These are phyloP conservation scores for Suhomyces yuchorum DNA, from an alignment of 1,139 yeast species.

Conservation along the genomic window DNA sequence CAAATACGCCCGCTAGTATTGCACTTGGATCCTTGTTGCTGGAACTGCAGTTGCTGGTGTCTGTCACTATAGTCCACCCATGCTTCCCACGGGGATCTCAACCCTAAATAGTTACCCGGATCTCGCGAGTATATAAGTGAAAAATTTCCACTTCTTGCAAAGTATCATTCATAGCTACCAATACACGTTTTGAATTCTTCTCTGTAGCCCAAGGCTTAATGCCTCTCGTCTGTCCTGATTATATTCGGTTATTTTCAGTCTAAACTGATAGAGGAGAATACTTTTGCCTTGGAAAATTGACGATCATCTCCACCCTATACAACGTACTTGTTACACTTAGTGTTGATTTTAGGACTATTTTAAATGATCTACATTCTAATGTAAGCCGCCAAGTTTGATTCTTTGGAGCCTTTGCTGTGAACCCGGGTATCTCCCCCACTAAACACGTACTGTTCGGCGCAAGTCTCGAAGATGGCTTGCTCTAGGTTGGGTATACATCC, in stretches of 20 bases:
- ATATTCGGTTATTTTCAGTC: constrained; percentile 56
- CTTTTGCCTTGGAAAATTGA: constrained; percentile 49
- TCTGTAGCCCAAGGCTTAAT: constrained; percentile 39
- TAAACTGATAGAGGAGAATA: constrained; percentile 52
- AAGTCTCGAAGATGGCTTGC: constrained; percentile 8
- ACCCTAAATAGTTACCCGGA: constrained; percentile 10
- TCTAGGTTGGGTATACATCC: constrained; percentile 1
- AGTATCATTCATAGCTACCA: constrained; percentile 4
- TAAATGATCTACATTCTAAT: constrained; percentile 38
- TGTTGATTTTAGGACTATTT: constrained; percentile 44
- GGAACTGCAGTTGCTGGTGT: no score
- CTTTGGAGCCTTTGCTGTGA: neutral
- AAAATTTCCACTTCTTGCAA: neutral
- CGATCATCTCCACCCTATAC: constrained; percentile 55
- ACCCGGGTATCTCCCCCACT: constrained; percentile 3
- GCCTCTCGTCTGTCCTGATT: constrained; percentile 56
- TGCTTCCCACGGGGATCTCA: neutral
- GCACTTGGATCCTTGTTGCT: no score
- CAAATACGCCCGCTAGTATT: no score
- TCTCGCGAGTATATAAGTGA: constrained; percentile 1
- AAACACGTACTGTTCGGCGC: constrained; percentile 8
- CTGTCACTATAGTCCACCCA: no score
- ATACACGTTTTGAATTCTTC: constrained; percentile 9
- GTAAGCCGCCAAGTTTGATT: neutral
- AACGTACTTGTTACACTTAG: constrained; percentile 16